A percentile compares a stretch with the other conserved stretches of the same genome.
Evolutionary conservation across 2,329 filamentous ascomycete genomes (phyloP).

Genomic region (Sporothrix phasma): DNA sequence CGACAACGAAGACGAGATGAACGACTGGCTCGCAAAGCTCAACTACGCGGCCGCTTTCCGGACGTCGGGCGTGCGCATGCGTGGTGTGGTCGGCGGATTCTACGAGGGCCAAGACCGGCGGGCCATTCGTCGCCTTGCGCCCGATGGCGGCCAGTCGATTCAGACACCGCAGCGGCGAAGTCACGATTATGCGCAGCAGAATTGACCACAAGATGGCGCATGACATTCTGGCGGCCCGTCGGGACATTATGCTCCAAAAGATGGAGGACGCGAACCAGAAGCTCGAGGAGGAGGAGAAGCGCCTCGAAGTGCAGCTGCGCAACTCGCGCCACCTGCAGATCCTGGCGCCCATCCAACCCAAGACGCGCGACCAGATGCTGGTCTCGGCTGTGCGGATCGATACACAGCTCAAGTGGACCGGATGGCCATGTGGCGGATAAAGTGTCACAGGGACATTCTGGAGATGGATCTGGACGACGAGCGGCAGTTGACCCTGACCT

Average conservation of each 20-base stretch:
- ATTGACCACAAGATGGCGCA: constrained; percentile 76
- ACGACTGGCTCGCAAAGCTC: constrained; percentile 91
- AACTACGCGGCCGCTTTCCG: constrained; percentile 95
- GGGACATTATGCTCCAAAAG: constrained; percentile 72
- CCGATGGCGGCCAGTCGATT: constrained; percentile 45
- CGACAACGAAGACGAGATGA: constrained; percentile 82
- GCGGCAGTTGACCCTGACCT: constrained; percentile 31
- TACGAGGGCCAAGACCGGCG: constrained; percentile 74
- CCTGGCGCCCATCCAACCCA: constrained; percentile 76
- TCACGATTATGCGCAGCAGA: constrained; percentile 60
- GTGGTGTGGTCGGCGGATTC: constrained; percentile 72
- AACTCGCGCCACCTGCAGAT: constrained; percentile 87
- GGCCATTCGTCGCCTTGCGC: constrained; percentile 62
- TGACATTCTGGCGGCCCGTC: constrained; percentile 73
- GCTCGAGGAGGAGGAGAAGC: constrained; percentile 60
- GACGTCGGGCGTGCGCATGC: constrained; percentile 81
- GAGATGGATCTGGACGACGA: constrained; percentile 80
- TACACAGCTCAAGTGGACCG: constrained; percentile 82
- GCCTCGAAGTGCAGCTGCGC: constrained; percentile 71
- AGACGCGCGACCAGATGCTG: constrained; percentile 79
- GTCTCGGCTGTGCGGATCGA: constrained; percentile 71
- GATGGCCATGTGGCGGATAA: constrained; percentile 85
- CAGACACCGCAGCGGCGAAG: constrained; percentile 64
- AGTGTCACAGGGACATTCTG: constrained; percentile 82
- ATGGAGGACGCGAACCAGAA: constrained; percentile 77